These are phyloP conservation scores for Arthroderma uncinatum DNA, from an alignment of 2,329 filamentous ascomycete genomes.

Conservation along the genomic window DNA sequence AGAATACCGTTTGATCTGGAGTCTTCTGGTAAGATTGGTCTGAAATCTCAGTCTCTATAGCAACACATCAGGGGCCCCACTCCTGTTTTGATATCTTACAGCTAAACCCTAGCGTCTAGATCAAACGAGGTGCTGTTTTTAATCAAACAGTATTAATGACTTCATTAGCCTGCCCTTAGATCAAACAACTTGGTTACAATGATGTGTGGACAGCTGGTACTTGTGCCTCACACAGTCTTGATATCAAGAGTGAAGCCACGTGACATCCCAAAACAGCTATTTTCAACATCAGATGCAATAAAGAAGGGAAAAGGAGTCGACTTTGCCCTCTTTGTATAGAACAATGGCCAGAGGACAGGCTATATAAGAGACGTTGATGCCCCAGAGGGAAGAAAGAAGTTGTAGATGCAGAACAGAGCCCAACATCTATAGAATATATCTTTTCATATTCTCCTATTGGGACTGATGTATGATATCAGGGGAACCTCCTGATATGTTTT, in stretches of 20 bases:
- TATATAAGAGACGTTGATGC: background rate
- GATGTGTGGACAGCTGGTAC: background rate
- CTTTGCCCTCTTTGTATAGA: background rate
- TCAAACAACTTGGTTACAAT: background rate
- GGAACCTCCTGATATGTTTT: too few relatives aligned
- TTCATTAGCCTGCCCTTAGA: background rate
- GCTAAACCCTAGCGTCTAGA: background rate
- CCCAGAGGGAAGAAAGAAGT: background rate
- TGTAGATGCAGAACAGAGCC: background rate
- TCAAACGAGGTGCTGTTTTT: background rate
- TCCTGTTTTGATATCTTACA: background rate
- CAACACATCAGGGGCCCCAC: background rate
- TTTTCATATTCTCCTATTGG: too few relatives aligned
- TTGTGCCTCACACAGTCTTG: background rate
- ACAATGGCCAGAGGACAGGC: background rate
- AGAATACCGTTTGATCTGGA: background rate
- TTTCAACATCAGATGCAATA: background rate
- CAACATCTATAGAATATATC: too few relatives aligned
- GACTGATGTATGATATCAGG: too few relatives aligned
- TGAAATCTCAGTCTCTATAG: background rate
- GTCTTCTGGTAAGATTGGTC: background rate
- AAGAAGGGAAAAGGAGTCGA: background rate
- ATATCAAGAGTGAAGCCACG: background rate
- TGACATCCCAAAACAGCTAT: conserved; percentile 3
- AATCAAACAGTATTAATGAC: background rate